These are phyloP conservation scores for Phytopythium chamaehyphon DNA, from an alignment of 352 stramenopile species.

Conservation along the genomic window DNA sequence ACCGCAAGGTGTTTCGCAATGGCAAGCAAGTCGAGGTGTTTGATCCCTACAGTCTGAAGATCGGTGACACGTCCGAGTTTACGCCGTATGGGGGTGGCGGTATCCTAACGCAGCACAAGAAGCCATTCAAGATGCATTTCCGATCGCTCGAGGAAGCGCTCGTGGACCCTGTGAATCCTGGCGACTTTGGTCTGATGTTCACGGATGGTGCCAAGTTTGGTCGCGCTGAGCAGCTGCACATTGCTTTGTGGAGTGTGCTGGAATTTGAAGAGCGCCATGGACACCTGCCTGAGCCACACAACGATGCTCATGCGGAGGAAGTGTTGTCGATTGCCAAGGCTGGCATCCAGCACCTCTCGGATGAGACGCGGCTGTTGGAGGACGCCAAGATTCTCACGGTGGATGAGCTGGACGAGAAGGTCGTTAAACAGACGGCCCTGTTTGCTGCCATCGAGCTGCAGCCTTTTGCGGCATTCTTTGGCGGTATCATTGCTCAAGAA, in stretches of 20 bases:
- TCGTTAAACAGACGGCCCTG: conserved; percentile 52
- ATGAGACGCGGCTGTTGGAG: conserved; percentile 33
- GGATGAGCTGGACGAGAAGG: conserved; percentile 68
- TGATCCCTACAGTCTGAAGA: conserved; percentile 77
- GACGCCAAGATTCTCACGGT: conserved; percentile 41
- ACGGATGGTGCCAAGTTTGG: conserved; percentile 86
- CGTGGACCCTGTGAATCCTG: conserved; percentile 54
- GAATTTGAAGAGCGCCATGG: conserved; percentile 76
- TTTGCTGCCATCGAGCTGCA: conserved; percentile 72
- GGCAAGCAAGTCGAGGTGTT: conserved; percentile 85
- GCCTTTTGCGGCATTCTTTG: conserved; percentile 77
- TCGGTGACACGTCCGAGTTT: conserved; percentile 79
- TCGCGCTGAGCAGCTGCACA: conserved; percentile 76
- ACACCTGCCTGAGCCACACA: conserved; percentile 57
- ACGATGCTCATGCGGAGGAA: conserved; percentile 55
- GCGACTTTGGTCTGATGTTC: conserved; percentile 82
- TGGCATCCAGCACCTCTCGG: conserved; percentile 63
- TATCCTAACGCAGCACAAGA: conserved; percentile 82
- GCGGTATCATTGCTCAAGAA: conserved; percentile 78
- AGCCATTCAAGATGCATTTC: conserved; percentile 71
- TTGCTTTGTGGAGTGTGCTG: conserved; percentile 71
- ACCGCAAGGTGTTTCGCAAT: conserved; percentile 84
- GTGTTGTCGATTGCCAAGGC: conserved; percentile 63
- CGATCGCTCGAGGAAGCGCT: conserved; percentile 74
- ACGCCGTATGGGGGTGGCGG: conserved; percentile 76